A percentile compares a stretch with the other conserved stretches of the same genome.
Evolutionary conservation across 345 rosid species (phyloP).

Genomic region (Gossypium rotundifolium): DNA sequence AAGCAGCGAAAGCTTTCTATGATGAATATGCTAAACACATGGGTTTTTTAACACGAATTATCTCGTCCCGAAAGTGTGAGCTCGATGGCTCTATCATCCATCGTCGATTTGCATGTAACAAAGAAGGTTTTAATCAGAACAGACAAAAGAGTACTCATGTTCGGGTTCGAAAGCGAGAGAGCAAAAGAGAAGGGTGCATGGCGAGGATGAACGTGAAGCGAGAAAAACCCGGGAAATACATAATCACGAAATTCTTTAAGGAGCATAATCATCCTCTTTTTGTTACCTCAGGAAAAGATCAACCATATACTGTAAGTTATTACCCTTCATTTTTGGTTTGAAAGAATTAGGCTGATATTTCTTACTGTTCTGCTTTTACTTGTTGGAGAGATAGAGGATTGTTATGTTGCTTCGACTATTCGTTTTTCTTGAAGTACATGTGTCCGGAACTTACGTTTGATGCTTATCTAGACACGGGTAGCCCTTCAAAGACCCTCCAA

Average conservation of each 20-base stretch:
- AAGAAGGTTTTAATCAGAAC: conserved; percentile 41
- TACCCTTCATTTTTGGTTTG: not conserved
- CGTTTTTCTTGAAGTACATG: not conserved
- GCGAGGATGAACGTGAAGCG: conserved; percentile 40
- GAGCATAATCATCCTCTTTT: conserved; percentile 49
- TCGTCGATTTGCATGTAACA: conserved; percentile 46
- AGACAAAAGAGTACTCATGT: conserved; percentile 30
- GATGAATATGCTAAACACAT: conserved; percentile 37
- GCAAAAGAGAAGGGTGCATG: conserved; percentile 48
- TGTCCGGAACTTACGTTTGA: not conserved
- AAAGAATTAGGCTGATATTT: not conserved
- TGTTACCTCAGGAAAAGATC: conserved; percentile 17
- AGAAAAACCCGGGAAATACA: conserved; percentile 40
- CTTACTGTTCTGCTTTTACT: not conserved
- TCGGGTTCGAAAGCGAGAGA: conserved; percentile 37
- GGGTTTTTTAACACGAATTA: conserved; percentile 41
- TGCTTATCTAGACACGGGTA: not conserved
- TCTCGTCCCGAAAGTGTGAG: conserved; percentile 38
- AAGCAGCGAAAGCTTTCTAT: conserved; percentile 41
- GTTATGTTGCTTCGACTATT: not conserved
- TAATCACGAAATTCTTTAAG: conserved; percentile 34
- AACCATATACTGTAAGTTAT: conserved; percentile 13
- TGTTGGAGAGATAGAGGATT: not conserved
- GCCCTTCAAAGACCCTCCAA: not conserved
- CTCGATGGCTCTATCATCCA: conserved; percentile 41